Conservation (phyloP, 2,329 filamentous ascomycete species). For the Penicillium sp. region DNA sequence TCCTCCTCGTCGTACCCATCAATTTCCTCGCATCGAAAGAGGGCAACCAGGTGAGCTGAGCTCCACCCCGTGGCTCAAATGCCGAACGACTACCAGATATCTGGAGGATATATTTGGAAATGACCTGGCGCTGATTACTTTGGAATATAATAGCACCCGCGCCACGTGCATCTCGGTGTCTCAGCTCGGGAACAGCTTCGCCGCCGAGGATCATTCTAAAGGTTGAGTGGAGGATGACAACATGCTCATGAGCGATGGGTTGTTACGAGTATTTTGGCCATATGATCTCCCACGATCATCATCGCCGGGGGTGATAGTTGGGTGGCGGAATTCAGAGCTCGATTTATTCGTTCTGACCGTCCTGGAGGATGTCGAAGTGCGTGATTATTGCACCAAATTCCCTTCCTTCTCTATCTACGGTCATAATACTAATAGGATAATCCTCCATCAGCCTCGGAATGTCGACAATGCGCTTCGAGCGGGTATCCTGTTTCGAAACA, state of each 20-base stretch:
- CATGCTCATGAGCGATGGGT: slow-evolving; percentile 73
- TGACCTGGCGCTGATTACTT: slow-evolving; percentile 9
- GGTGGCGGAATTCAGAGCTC: slow-evolving; percentile 90
- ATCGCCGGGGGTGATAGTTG: slow-evolving; percentile 83
- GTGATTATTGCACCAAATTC: slow-evolving; percentile 33
- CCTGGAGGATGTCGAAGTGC: slow-evolving; percentile 86
- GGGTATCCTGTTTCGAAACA: slow-evolving; percentile 81
- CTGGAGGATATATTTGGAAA: neutral
- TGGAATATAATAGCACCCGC: slow-evolving; percentile 70
- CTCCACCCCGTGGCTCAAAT: slow-evolving; percentile 5
- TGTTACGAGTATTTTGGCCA: slow-evolving; percentile 99
- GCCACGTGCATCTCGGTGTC: slow-evolving; percentile 75
- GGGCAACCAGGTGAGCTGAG: slow-evolving; percentile 73
- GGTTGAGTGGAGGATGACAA: slow-evolving; percentile 54
- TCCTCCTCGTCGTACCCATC: slow-evolving; percentile 81
- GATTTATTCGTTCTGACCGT: slow-evolving; percentile 91
- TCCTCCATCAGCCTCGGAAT: slow-evolving; percentile 63
- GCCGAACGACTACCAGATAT: slow-evolving; percentile 1
- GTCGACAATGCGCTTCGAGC: slow-evolving; percentile 87
- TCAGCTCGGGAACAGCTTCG: slow-evolving; percentile 95
- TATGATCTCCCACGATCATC: slow-evolving; percentile 76
- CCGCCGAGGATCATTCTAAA: slow-evolving; percentile 90
- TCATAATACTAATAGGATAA: slow-evolving; percentile 8
- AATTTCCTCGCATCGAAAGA: slow-evolving; percentile 81
- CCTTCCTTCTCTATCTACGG: neutral